phyloP scores from a whole-genome alignment of 176 grass and related monocot genomes.

The Oryza punctata region DNA sequence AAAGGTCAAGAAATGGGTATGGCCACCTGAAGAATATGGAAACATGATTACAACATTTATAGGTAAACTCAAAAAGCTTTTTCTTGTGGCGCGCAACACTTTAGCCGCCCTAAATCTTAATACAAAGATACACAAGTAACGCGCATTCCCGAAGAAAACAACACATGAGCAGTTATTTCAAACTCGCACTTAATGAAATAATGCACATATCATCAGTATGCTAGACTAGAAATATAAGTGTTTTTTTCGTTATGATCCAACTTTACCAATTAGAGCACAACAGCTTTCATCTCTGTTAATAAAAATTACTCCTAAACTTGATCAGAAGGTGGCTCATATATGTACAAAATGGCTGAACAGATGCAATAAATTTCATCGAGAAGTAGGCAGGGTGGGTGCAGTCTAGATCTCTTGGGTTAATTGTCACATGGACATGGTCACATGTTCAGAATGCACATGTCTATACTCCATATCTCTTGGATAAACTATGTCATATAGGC shows the following conservation, averaged over 20 bases:
- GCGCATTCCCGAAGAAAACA: neutral
- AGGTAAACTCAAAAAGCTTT: constrained; percentile 4
- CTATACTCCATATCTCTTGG: constrained; percentile 11
- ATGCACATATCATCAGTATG: neutral
- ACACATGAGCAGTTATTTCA: neutral
- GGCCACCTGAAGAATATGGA: constrained; percentile 78
- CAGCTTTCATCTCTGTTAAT: neutral
- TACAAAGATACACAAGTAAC: too few relatives aligned
- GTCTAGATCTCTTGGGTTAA: neutral
- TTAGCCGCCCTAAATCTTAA: neutral
- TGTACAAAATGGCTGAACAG: neutral
- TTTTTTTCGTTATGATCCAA: neutral
- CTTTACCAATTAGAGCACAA: neutral
- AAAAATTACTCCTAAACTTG: neutral
- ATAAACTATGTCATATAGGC: constrained; percentile 2
- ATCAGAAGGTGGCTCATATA: neutral
- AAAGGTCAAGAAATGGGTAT: constrained; percentile 86
- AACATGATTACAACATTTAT: neutral
- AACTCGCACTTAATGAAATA: neutral
- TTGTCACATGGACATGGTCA: constrained; percentile 18
- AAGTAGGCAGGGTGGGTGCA: neutral
- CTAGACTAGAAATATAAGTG: neutral
- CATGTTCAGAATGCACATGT: neutral
- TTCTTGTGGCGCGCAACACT: neutral
- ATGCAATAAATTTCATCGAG: neutral